phyloP scores from a whole-genome alignment of 805 yeast genomes.

The Metschnikowia gelsemii region DNA sequence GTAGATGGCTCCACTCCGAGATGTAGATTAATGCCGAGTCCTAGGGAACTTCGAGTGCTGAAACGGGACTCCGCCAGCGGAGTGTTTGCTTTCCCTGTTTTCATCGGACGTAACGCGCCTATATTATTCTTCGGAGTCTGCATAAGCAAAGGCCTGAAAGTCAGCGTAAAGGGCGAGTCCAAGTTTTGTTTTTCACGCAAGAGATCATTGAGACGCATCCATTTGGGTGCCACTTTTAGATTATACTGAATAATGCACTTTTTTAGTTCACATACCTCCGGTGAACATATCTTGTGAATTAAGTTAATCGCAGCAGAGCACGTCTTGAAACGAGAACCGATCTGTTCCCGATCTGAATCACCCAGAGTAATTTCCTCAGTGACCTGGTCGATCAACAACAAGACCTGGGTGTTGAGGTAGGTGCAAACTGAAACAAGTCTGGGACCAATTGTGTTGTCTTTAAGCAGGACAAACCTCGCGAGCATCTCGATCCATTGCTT shows the following conservation, averaged over 20 bases:
- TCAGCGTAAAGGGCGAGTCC: not conserved
- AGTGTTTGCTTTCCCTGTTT: conserved; percentile 4
- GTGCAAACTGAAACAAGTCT: conserved; percentile 12
- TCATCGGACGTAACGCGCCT: not conserved
- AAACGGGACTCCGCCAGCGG: conserved; percentile 8
- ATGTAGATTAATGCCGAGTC: conserved; percentile 35
- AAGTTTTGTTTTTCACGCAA: conserved; percentile 1
- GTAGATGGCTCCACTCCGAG: conserved; percentile 25
- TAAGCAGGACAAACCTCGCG: conserved; percentile 8
- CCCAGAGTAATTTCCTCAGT: conserved; percentile 13
- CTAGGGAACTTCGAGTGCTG: conserved; percentile 9
- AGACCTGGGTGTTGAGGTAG: conserved; percentile 12
- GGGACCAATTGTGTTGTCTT: conserved; percentile 11
- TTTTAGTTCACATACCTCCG: conserved; percentile 7
- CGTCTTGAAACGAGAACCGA: conserved; percentile 36
- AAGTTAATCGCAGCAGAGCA: conserved; percentile 40
- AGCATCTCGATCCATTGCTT: conserved; percentile 11
- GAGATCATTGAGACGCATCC: conserved; percentile 13
- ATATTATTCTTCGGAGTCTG: not conserved
- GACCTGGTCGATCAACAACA: conserved; percentile 7
- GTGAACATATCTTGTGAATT: conserved; percentile 29
- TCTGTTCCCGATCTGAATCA: conserved; percentile 24
- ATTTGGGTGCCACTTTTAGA: conserved; percentile 12
- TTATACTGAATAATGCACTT: conserved; percentile 8
- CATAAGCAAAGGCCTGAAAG: not conserved